phyloP scores from a whole-genome alignment of 805 yeast species.

The Pichia deserticola region DNA sequence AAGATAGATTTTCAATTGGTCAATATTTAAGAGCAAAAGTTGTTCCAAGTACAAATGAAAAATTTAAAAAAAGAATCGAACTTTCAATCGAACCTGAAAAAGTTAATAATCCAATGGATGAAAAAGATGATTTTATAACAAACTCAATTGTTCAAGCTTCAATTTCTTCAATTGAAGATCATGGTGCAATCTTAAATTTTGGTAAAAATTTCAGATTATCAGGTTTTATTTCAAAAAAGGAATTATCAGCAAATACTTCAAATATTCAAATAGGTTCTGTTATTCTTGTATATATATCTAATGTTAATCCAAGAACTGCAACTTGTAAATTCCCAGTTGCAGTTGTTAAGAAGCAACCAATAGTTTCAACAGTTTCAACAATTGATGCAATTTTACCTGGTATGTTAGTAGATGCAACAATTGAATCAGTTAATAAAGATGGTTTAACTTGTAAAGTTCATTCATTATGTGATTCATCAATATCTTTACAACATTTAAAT shows the following conservation, averaged over 20 bases:
- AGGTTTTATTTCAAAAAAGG: conserved; percentile 75
- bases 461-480: conserved; percentile 68
- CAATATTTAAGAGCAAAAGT: conserved; percentile 84
- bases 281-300: conserved; percentile 51
- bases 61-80: conserved; percentile 53
- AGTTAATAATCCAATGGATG: conserved; percentile 54
- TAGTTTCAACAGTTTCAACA: conserved; percentile 54
- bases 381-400: conserved; percentile 86
- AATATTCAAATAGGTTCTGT: conserved; percentile 51
- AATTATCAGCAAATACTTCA: conserved; percentile 28
- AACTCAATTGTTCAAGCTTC: conserved; percentile 70
- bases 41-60: conserved; percentile 37
- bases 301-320: conserved; percentile 48
- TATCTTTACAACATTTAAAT: conserved; percentile 60
- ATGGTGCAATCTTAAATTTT: conserved; percentile 71
- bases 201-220: conserved; percentile 47
- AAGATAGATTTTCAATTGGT: conserved; percentile 54
- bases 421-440: conserved; percentile 46
- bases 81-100: conserved; percentile 66
- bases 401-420: conserved; percentile 62
- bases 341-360: conserved; percentile 37
- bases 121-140: conserved; percentile 53
- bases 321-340: conserved; percentile 44
- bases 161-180: conserved; percentile 81
- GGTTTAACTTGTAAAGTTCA: conserved; percentile 71